These are phyloP conservation scores for Thermoascus crustaceus DNA, from an alignment of 2,329 filamentous ascomycete species.

Conservation along the genomic window DNA sequence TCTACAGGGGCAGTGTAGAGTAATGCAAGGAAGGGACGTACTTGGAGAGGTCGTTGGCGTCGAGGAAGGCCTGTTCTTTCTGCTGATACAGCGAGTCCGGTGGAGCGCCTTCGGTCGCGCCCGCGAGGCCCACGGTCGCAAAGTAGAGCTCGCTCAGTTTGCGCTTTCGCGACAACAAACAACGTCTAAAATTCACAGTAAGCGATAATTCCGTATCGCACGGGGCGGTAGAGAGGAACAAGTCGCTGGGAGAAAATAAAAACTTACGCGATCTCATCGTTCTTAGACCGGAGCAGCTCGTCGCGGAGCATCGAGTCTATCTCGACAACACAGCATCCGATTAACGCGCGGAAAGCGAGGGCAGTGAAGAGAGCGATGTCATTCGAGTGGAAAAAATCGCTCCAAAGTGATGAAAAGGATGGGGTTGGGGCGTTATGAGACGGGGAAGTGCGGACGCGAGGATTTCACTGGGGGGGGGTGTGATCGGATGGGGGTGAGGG, in stretches of 20 bases:
- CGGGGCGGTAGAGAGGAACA: conserved; percentile 10
- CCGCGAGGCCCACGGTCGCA: conserved; percentile 55
- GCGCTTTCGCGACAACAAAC: conserved; percentile 75
- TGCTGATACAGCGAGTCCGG: conserved; percentile 46
- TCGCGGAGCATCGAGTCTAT: conserved; percentile 43
- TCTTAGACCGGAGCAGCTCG: conserved; percentile 43
- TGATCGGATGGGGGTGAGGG: conserved; percentile 19
- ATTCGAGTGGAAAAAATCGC: conserved; percentile 38
- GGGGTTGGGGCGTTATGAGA: conserved; percentile 32
- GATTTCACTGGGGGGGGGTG: conserved; percentile 23
- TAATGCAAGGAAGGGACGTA: conserved; percentile 31
- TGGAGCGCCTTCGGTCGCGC: conserved; percentile 46
- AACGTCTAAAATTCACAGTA: conserved; percentile 37
- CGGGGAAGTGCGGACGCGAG: conserved; percentile 23
- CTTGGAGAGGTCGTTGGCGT: conserved; percentile 51
- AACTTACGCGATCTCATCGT: conserved; percentile 45
- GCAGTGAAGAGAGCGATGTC: conserved; percentile 30
- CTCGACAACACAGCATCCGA: conserved; percentile 42
- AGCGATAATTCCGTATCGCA: conserved; percentile 24
- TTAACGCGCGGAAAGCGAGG: conserved; percentile 39
- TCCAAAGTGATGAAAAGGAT: conserved; percentile 37
- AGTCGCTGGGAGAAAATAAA: conserved; percentile 25
- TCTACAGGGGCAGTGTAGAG: conserved; percentile 3
- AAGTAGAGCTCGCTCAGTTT: conserved; percentile 84
- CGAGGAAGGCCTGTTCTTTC: conserved; percentile 47